These are phyloP conservation scores for Backusella mclennaniae DNA, from an alignment of 192 early-diverging fungal species.

Conservation along the genomic window DNA sequence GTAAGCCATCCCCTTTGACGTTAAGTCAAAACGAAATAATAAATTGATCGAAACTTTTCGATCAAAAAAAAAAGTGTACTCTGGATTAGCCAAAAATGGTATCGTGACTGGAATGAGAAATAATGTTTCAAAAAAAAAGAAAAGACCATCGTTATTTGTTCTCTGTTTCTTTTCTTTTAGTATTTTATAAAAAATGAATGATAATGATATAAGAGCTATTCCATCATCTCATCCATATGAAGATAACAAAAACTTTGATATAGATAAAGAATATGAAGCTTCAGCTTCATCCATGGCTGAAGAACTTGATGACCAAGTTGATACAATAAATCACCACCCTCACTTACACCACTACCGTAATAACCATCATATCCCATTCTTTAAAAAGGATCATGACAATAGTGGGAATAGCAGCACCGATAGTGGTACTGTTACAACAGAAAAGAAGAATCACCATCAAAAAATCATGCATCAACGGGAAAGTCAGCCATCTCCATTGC, in stretches of 20 bases:
- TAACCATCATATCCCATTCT: background rate
- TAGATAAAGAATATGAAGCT: conserved; percentile 5
- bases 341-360: background rate
- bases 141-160: background rate
- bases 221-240: background rate
- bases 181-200: conserved; percentile 1
- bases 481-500: background rate
- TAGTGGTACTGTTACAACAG: background rate
- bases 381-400: background rate
- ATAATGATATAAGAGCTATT: background rate
- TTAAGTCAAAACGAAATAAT: background rate
- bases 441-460: background rate
- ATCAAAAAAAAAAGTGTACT: background rate
- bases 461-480: background rate
- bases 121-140: background rate
- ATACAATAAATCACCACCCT: background rate
- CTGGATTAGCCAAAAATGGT: background rate
- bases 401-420: background rate
- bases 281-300: conserved; percentile 1
- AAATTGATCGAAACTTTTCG: background rate
- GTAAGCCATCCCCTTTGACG: background rate
- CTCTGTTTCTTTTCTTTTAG: background rate
- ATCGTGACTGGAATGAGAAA: background rate
- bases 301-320: background rate
- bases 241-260: background rate